phyloP scores from a whole-genome alignment of 129 eudicot genomes.

The Artemisia annua region DNA sequence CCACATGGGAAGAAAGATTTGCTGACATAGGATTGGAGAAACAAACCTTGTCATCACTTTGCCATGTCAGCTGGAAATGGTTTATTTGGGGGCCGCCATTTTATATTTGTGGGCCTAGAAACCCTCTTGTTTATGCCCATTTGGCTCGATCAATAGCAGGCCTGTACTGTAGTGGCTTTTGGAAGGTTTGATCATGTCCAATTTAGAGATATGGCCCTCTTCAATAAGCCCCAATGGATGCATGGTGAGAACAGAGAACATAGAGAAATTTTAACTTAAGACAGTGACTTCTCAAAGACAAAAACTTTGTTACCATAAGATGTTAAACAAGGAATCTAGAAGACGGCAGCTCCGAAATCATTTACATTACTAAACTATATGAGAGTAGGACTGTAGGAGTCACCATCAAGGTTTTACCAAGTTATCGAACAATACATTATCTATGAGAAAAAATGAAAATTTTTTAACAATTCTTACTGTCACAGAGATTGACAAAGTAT shows the following conservation, averaged over 20 bases:
- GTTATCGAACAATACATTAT: neutral
- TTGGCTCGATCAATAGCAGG: neutral
- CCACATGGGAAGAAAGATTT: slow-evolving; percentile 26
- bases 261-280: neutral
- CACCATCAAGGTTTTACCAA: neutral
- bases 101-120: slow-evolving; percentile 20
- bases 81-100: slow-evolving; percentile 2
- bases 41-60: slow-evolving; percentile 7
- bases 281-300: neutral
- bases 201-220: neutral
- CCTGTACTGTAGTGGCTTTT: neutral
- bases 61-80: slow-evolving; percentile 18
- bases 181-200: slow-evolving; percentile 3
- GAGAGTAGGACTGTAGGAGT: neutral
- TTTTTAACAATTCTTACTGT: neutral
- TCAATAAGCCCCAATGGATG: neutral
- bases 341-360: neutral
- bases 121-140: slow-evolving; percentile 7
- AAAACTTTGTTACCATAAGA: neutral
- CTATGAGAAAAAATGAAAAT: no score
- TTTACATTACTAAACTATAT: neutral
- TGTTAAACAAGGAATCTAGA: neutral
- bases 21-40: neutral
- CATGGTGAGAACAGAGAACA: no score
- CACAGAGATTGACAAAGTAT: neutral